Evolutionary conservation across 2,329 filamentous ascomycete species (phyloP).

Genomic region (Scleromitrula shiraiana): DNA sequence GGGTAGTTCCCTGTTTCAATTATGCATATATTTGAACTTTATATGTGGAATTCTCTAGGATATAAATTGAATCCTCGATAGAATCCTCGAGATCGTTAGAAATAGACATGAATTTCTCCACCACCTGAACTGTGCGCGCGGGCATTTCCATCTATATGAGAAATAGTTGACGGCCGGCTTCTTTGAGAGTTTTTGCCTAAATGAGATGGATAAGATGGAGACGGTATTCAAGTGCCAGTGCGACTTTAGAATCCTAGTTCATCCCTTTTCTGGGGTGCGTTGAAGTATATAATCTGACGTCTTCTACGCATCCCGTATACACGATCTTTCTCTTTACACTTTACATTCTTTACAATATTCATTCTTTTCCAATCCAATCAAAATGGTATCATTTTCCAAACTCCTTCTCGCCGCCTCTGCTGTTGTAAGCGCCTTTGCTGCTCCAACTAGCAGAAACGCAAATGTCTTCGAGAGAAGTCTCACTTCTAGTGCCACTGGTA

Average conservation of each 20-base stretch:
- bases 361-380: background rate
- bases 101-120: background rate
- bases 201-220: background rate
- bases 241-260: too few relatives aligned
- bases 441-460: background rate
- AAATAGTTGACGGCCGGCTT: background rate
- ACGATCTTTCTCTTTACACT: background rate
- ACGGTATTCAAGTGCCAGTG: too few relatives aligned
- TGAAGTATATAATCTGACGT: background rate
- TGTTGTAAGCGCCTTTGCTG: constrained; percentile 2
- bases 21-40: background rate
- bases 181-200: background rate
- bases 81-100: background rate
- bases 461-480: background rate
- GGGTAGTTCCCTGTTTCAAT: background rate
- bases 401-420: constrained; percentile 8
- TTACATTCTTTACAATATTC: background rate
- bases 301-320: background rate
- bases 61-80: background rate
- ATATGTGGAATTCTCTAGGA: background rate
- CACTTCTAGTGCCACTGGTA: constrained; percentile 7
- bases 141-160: too few relatives aligned
- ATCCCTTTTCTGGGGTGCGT: too few relatives aligned
- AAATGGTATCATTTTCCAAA: constrained; percentile 1
- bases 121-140: background rate